phyloP scores from a whole-genome alignment of 441 rosid genomes.

The Gossypium davidsonii region DNA sequence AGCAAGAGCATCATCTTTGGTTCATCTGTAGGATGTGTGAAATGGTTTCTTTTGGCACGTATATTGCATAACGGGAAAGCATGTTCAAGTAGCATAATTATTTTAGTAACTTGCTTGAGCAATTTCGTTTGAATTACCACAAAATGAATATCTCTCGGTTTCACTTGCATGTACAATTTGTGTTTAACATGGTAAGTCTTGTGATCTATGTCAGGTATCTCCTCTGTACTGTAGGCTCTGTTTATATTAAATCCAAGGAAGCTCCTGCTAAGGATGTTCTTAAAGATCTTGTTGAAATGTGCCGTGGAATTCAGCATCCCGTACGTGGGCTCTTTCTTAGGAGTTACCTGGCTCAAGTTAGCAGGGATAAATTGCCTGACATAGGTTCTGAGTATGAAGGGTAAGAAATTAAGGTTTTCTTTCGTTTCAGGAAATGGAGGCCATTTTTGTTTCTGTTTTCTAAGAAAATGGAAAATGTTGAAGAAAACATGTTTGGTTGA shows the following conservation, averaged over 20 bases:
- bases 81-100: neutral
- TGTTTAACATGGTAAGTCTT: slow-evolving; percentile 2
- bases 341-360: slow-evolving; percentile 74
- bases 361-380: slow-evolving; percentile 75
- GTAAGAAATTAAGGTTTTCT: slow-evolving; percentile 30
- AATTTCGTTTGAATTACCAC: neutral
- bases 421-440: neutral
- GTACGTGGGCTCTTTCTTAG: slow-evolving; percentile 74
- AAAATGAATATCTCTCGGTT: neutral
- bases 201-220: slow-evolving; percentile 44
- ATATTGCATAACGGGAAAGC: neutral
- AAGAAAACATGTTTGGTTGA: no score
- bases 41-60: neutral
- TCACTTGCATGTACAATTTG: neutral
- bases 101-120: neutral
- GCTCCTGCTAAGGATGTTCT: slow-evolving; percentile 80
- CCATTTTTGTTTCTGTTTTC: no score
- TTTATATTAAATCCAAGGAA: slow-evolving; percentile 73
- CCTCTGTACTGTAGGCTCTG: slow-evolving; percentile 73
- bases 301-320: slow-evolving; percentile 82
- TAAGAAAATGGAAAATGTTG: no score
- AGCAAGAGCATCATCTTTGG: neutral
- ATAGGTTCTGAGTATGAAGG: slow-evolving; percentile 80
- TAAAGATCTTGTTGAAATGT: slow-evolving; percentile 83
- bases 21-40: neutral